phyloP scores from a whole-genome alignment of 2,329 filamentous ascomycete genomes.

The Ophiocordyceps polyrhachis-furcata region DNA sequence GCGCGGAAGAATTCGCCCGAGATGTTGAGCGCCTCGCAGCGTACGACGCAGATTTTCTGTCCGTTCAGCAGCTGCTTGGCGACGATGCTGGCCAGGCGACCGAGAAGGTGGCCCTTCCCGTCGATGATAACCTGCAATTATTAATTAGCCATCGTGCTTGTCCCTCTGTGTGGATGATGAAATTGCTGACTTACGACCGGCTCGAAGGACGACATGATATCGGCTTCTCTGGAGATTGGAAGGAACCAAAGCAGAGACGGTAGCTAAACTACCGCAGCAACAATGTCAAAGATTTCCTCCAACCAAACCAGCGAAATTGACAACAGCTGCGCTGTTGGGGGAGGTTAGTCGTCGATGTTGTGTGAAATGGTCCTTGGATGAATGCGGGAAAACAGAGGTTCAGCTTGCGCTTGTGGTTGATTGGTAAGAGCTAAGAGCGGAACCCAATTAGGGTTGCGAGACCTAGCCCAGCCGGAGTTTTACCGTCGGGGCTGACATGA shows the following conservation, averaged over 20 bases:
- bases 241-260: constrained; percentile 12
- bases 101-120: constrained; percentile 99
- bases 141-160: not conserved
- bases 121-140: constrained; percentile 75
- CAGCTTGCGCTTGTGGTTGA: constrained; percentile 18
- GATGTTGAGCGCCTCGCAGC: constrained; percentile 99
- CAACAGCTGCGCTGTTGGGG: constrained; percentile 20
- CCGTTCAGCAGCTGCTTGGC: constrained; percentile 98
- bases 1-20: constrained; percentile 99
- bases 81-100: constrained; percentile 93
- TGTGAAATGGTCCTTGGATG: constrained; percentile 20
- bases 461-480: constrained; percentile 18
- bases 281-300: constrained; percentile 18
- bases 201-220: constrained; percentile 52
- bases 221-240: constrained; percentile 16
- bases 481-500: constrained; percentile 6
- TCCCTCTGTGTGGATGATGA: not conserved
- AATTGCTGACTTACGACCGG: constrained; percentile 40
- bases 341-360: constrained; percentile 20
- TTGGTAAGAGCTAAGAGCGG: constrained; percentile 13
- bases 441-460: constrained; percentile 20
- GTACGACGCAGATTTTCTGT: constrained; percentile 98
- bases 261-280: constrained; percentile 13
- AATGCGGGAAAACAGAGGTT: constrained; percentile 21
- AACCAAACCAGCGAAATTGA: constrained; percentile 18